These are phyloP conservation scores for Trichoderma koningii DNA, from an alignment of 2,329 filamentous ascomycete species.

Conservation along the genomic window DNA sequence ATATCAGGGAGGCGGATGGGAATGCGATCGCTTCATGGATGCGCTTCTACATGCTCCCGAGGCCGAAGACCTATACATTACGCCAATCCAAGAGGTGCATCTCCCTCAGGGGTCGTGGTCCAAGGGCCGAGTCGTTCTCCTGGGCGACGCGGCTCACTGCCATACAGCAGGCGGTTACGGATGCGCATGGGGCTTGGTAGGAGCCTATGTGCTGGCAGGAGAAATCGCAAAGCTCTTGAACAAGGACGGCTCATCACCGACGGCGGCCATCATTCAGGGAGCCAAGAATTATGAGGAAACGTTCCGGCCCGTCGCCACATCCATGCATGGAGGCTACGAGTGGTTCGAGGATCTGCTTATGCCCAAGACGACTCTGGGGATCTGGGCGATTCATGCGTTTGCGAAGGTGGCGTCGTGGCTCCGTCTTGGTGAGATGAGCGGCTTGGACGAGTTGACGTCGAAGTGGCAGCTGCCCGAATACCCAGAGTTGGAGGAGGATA, in stretches of 20 bases:
- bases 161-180: conserved; percentile 14
- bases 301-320: conserved; percentile 9
- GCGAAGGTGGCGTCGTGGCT: neutral
- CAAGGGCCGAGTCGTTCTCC: conserved; percentile 11
- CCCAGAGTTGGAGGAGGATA: neutral
- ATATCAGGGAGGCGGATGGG: conserved; percentile 10
- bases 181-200: conserved; percentile 11
- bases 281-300: conserved; percentile 8
- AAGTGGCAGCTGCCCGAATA: conserved; percentile 11
- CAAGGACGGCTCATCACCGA: neutral
- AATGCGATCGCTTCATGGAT: conserved; percentile 13
- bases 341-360: neutral
- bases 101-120: conserved; percentile 6
- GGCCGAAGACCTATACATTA: conserved; percentile 11
- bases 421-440: neutral
- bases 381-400: conserved; percentile 4
- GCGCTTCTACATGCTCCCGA: conserved; percentile 11
- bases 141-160: conserved; percentile 14
- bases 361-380: neutral
- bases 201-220: conserved; percentile 2
- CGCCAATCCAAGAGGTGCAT: conserved; percentile 1
- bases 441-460: neutral
- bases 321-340: neutral
- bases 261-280: neutral
- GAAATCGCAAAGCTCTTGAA: neutral